Evolutionary conservation across 2,329 filamentous ascomycete genomes (phyloP), one percentile per base, ranked within the genome.

Genomic region (Parastagonospora nodorum): DNA sequence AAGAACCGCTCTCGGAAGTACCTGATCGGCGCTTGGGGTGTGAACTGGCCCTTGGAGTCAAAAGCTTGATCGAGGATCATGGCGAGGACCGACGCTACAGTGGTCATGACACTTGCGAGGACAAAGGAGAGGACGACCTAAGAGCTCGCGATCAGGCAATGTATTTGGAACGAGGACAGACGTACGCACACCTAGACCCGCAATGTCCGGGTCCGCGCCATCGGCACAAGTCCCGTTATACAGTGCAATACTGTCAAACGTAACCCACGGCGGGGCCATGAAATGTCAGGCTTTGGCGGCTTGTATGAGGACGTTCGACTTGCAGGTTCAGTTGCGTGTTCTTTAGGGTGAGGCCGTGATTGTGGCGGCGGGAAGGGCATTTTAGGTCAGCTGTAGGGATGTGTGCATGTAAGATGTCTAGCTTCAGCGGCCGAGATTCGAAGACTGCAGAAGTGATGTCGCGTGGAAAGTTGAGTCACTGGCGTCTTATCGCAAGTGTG

Each of bases 61-160:
- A 64, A 66, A 0, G 61, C 60, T 41, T 69, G 65, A 44, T 69
- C 66, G 36, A 71, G 64, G n/a, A 70, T 42, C 58, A 69, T 69
- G 6, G 66, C 68, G 10, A 69, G 50, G n/a, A 69, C 61, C 0
- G 67, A 68, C 14, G 67, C 63, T 2, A 52, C 50, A 0, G 66
- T 69, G 2, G 68, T 69, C 60, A 69, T 62, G 39, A 62, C 53
- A 48, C 67, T 69, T 19, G 67, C 64, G 27, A 66, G 52, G 11
- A 68, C 59, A 32, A 69, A 68, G 1, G 68, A 69, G 1, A 68
- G 35, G 1, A 71, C 68, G 15, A 71, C 67, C 68, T 71, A 36
- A 66, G 33, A 1, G 5, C 5, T 24, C 19, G 19, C 19, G 3
- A 24, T 24, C 5, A 24, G 9, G 5, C n/a, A n/a, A 12, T 15